Base-by-base conservation (phyloP, 768 basidiomycete species). In the Mycena rosella region DNA sequence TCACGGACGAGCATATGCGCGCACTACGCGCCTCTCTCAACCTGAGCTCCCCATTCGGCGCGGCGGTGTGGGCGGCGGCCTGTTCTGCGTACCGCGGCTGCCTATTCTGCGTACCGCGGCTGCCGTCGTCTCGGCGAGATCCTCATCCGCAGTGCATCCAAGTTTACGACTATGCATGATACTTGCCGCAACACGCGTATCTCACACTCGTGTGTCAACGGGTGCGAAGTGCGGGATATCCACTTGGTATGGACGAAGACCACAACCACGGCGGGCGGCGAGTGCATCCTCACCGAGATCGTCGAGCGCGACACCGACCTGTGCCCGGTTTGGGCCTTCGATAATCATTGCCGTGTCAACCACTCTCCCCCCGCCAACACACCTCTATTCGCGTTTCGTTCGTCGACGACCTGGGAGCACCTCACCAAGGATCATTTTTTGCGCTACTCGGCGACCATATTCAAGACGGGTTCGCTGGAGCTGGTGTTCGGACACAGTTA, bases 181-280 rank as follows among this genome's bases (percentile, higher is more conserved):
- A n/a, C 44, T 22, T 24, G 44, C 22, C 44, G 44, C 22, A 8
- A n/a, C 6, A 38, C 38, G 15, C 38, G 38, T 14, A 38, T 38
- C 15, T 38, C 38, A 14, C 38, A 38, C 38, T 38, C 44, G 44
- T 3, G 8, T 17, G 44, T n/a, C 5, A 45, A 45, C 20, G 44
- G 44, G 44, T n/a, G 44, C 20, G 22, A n/a, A n/a, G 44, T 45
- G 22, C 44, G 44, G 8, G 44, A 14, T 22, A 45, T 45, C 14
- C 44, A 45, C 22, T 14, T 45, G 44, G 44, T 45, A 3, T 45
- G 44, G 44, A 45, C 44, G 8, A 45, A 22, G 44, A 45, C 44
- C 44, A 45, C 44, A n/a, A 45, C 44, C 20, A 45, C 26, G 9
- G 51, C 51, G 32, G 51, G 51, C 51, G 26, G 51, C 51, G 51